Evolutionary conservation across 2,329 filamentous ascomycete species (phyloP), one percentile per base, ranked within the genome.

Genomic region (Fusarium sp.): DNA sequence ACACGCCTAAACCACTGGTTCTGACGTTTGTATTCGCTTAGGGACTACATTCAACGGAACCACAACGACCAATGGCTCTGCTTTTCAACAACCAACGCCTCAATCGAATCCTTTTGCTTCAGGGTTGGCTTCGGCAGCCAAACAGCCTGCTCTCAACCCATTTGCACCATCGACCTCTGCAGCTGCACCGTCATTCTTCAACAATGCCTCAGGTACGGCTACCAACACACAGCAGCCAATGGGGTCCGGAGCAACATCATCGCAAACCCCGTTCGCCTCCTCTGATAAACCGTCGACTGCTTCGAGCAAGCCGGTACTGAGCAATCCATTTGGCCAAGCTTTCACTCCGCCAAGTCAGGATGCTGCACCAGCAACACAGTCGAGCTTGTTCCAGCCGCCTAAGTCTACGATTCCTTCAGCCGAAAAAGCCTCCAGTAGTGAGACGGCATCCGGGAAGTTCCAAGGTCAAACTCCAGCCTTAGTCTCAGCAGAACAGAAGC

Each of bases 21-120:
- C 71, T 74, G 70, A 74, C 71, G 64, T 59, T 71, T 69, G 61
- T 68, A 71, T 63, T 72, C 62, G 61, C 60, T 73, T 74, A 74
- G 71, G 71, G 64, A 74, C 68, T 58, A 62, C 56, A 60, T 32
- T 59, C 47, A 72, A 71, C 67, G 72, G 72, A 59, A 63, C 48
- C 55, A 24, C 52, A 28, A 46, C 65, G 20, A 56, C 42, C 28
- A 51, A 62, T 44, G 32, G 45, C 55, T 62, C 66, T 50, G 24
- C 53, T 51, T 67, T 60, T 15, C 72, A 73, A 43, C 62, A 67
- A 48, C 23, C 51, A 43, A 53, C 51, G 43, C 32, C 58, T 23
- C 66, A 69, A 24, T 58, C 63, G 40, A 74, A 63, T 36, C 66
- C 73, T 14, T 76, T 77, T 19, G 43, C 70, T n/a, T 46, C 64